Percentiles rank a stretch among this genome's conserved stretches.
Conservation (phyloP, 768 basidiomycete species). For the Phanerodontia chrysosporium region DNA sequence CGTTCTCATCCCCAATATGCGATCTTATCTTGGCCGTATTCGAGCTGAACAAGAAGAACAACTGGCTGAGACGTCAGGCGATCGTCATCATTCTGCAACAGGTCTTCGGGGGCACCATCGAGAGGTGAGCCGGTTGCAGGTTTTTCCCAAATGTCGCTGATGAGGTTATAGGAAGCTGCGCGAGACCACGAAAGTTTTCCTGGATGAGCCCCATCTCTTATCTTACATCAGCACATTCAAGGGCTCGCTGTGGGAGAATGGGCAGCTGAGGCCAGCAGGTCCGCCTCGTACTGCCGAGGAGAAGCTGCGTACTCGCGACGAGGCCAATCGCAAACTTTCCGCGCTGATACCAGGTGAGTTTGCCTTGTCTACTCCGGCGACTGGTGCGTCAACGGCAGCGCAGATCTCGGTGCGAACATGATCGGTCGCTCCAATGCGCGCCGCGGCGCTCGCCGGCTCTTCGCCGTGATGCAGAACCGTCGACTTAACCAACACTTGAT, state of each 20-base stretch:
- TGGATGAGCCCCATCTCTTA: conserved; percentile 70
- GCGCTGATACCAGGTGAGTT: conserved; percentile 81
- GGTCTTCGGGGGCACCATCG: conserved; percentile 92
- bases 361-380: neutral
- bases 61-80: conserved; percentile 93
- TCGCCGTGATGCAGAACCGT: conserved; percentile 89
- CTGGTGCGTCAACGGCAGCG: neutral
- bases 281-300: conserved; percentile 76
- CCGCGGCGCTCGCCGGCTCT: conserved; percentile 86
- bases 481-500: conserved; percentile 93
- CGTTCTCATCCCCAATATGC: conserved; percentile 91
- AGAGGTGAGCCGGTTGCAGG: conserved; percentile 76
- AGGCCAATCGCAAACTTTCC: conserved; percentile 87
- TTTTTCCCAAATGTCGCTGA: neutral
- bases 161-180: conserved; percentile 68
- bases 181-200: conserved; percentile 61
- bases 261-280: conserved; percentile 56
- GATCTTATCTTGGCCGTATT: conserved; percentile 91
- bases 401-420: conserved; percentile 95
- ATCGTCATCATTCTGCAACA: conserved; percentile 96
- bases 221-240: conserved; percentile 62
- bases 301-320: conserved; percentile 73
- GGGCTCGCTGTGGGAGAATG: conserved; percentile 83
- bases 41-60: conserved; percentile 92
- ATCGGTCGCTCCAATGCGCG: conserved; percentile 96